phyloP scores from a whole-genome alignment of 164 flowering plant genomes.

The Magnolia sinica region DNA sequence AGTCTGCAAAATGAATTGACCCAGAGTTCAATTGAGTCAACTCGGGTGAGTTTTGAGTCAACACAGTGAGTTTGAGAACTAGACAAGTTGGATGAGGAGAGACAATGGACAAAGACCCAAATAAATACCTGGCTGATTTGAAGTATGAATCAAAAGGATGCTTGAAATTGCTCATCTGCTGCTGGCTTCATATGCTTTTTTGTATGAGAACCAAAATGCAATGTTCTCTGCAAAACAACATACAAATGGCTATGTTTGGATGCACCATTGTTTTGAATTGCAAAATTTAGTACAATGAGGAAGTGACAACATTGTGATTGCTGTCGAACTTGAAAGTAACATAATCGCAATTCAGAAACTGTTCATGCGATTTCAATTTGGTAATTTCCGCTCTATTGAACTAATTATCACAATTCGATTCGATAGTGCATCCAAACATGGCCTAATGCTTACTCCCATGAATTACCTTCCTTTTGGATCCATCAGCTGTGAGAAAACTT shows the following conservation, averaged over 20 bases:
- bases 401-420: not conserved
- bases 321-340: too few species aligned
- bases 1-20: too few species aligned
- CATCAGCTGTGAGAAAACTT: conserved; percentile 45
- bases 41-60: too few species aligned
- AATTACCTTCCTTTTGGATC: conserved; percentile 46
- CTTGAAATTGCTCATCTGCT: not conserved
- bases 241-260: not conserved
- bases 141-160: not conserved
- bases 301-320: not conserved
- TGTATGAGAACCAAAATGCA: not conserved
- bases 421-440: not conserved
- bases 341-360: too few species aligned
- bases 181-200: not conserved
- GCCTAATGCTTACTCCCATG: not conserved
- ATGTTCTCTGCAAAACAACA: not conserved
- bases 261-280: too few species aligned
- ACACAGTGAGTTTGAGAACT: too few species aligned
- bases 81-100: too few species aligned
- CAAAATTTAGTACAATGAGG: not conserved
- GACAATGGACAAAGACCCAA: too few species aligned
- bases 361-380: not conserved
- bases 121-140: too few species aligned
- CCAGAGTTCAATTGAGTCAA: too few species aligned
- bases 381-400: not conserved